These are phyloP conservation scores for Phytophthora palmivora DNA, from an alignment of 352 stramenopile genomes.

Conservation along the genomic window DNA sequence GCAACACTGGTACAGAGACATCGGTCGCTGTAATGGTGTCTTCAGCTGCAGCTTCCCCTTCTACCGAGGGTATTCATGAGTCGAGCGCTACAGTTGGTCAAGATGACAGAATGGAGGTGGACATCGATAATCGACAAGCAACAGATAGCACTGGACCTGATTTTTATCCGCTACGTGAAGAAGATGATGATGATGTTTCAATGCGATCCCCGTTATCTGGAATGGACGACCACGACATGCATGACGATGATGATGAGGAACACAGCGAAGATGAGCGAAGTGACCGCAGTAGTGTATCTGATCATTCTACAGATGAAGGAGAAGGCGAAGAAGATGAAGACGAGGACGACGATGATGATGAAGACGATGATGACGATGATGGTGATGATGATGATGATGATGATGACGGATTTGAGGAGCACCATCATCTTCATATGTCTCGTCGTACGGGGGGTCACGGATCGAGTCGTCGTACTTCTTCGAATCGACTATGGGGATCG, in stretches of 20 bases:
- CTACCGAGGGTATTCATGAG: conserved; percentile 5
- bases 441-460: conserved; percentile 43
- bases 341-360: conserved; percentile 70
- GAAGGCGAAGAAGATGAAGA: conserved; percentile 64
- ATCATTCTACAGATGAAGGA: conserved; percentile 56
- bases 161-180: conserved; percentile 36
- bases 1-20: neutral
- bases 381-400: conserved; percentile 65
- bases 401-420: conserved; percentile 69
- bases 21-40: neutral
- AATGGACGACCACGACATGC: conserved; percentile 66
- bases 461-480: conserved; percentile 41
- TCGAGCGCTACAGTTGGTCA: conserved; percentile 1
- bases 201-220: conserved; percentile 68
- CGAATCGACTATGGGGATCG: conserved; percentile 70
- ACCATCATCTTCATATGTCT: conserved; percentile 59
- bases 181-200: conserved; percentile 63
- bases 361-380: conserved; percentile 70
- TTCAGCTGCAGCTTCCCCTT: conserved; percentile 1
- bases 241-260: conserved; percentile 50
- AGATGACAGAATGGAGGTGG: conserved; percentile 29
- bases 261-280: conserved; percentile 64
- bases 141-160: conserved; percentile 7
- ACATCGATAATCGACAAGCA: conserved; percentile 12
- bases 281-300: conserved; percentile 68